Base-by-base conservation (phyloP, 202 grass and related monocot species). In the Dendrocalamus latiflorus region DNA sequence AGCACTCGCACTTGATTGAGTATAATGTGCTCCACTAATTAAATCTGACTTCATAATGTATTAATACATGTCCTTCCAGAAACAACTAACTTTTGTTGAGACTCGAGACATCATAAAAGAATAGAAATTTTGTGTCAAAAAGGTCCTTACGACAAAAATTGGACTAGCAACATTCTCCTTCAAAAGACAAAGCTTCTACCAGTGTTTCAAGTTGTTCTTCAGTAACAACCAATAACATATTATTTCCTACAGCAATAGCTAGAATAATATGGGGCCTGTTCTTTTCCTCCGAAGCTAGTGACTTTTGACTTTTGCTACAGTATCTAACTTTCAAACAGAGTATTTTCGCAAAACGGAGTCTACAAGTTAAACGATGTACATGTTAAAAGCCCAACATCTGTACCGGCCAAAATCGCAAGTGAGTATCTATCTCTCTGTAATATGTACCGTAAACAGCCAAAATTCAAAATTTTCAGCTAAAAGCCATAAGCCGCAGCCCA, bases 1-100 rank as follows among this genome's bases (percentile, higher is more conserved):
- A 39, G 28, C 13, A 64, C 30, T 51, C 3, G 4, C 28, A 58
- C 8, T 57, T 58, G 37, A 84, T 85, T 41, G 8, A 49, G 51
- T n/a, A n/a, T 26, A 70, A 69, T 62, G n/a, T n/a, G n/a, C n/a
- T 70, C 20, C 24, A 77, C 39, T 49, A 84, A 75, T 15, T 58
- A 25, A 76, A 77, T 65, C 33, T 58, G 48, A 44, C 13, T 67
- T 65, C 61, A 66, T 67, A 12, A 38, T 41, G 22, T 12, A 57
- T 54, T 39, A 4, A 58, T 44, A 58, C 9, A 76, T 47, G 37
- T 24, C 22, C 72, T 22, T 50, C 10, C 48, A 21, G n/a, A 7
- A 76, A 43, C 9, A 33, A 20, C 17, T 57, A 50, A 28, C 6
- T 24, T 44, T 61, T 64, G 43, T 48, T 70, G 50, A 47, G 21